Evolutionary conservation across 345 rosid genomes (phyloP), one percentile per base, ranked within the genome.

Genomic region (Linum lewisii): DNA sequence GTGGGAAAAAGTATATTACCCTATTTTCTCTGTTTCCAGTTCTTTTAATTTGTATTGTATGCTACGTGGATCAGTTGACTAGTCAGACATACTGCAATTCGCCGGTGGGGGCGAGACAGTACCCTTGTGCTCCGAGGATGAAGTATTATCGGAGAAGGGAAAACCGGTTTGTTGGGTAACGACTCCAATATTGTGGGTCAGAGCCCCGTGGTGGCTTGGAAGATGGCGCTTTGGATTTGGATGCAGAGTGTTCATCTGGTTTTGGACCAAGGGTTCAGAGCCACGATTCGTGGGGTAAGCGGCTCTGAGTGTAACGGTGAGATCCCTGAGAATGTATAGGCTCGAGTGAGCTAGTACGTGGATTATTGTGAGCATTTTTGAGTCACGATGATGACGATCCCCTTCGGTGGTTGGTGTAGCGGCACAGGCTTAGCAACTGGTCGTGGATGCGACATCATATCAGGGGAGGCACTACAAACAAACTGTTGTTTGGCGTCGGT

Each of bases 281-380:
- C 57, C 24, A 54, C 57, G 24, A 54, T 54, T 5, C 21, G 26
- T 1, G 29, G 24, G 13, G 22, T 54, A 1, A 54, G 22, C 15
- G 57, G 57, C 29, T 7, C 16, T 7, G 57, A 54, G 34, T 54
- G 57, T 24, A 54, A 54, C 29, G 57, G 57, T 10, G 32, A 32
- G 6, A 23, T 22, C 29, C 5, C 16, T 4, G 16, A 15, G 18
- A 24, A 7, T 21, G 32, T 54, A 19, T 2, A 23, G 11, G 25
- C 57, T 54, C 57, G 57, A 11, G 26, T 54, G 24, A 5, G 29
- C 15, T 54, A 21, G 8, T 54, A 54, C 57, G 9, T 14, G 6
- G 29, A 54, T 21, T 54, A 54, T 24, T 54, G 57, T 23, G 11
- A 23, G 29, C 24, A 23, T 15, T 54, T 54, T 23, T 29, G 57